Evolutionary conservation across 768 basidiomycete genomes (phyloP), one percentile per base, ranked within the genome.

Genomic region (Neoboletus subvelutipes): DNA sequence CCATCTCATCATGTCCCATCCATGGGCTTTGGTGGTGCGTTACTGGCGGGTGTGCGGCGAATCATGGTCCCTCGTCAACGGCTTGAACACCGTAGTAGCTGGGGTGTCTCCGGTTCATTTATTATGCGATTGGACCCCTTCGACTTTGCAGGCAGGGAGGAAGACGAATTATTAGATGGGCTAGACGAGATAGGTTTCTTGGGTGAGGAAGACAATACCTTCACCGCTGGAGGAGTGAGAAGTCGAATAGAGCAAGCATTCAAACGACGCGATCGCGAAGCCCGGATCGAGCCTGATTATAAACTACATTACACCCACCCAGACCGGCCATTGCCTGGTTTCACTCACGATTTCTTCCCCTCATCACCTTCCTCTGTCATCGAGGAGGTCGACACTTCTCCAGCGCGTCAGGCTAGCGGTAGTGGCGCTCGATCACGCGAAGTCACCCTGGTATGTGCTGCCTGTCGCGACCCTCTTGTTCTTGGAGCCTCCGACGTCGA

Each of bases 231-330:
- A 18, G 53, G 67, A 52, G 56, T 65, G 42, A 59, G 67, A 49
- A 33, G 18, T 36, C 65, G 60, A 26, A 24, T 70, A 41, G 69
- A 70, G 28, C 63, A 39, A 10, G 63, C 46, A 22, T 71, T 71
- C 56, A 67, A 62, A 24, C 61, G 58, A 42, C 65, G 61, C 22
- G 53, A 55, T 24, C 57, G 34, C 11, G 56, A 47, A 17, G 59
- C 37, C 49, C 58, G 54, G 42, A 41, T 54, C 43, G 73, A 75
- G 24, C 68, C 73, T 18, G 77, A 82, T 56, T 90, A 90, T 63
- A 77, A 76, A 56, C 64, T 73, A 2, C 73, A 74, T n/a, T 88
- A 83, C 70, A 92, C 90, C 0, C 90, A 92, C 65, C 81, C 86
- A 2, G 68, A 69, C 11, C 71, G 70, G 5, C 74, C 82, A 7